These are phyloP conservation scores for Pseudotsuga menziesii DNA, from an alignment of 75 land plant genomes.

Conservation along the genomic window DNA sequence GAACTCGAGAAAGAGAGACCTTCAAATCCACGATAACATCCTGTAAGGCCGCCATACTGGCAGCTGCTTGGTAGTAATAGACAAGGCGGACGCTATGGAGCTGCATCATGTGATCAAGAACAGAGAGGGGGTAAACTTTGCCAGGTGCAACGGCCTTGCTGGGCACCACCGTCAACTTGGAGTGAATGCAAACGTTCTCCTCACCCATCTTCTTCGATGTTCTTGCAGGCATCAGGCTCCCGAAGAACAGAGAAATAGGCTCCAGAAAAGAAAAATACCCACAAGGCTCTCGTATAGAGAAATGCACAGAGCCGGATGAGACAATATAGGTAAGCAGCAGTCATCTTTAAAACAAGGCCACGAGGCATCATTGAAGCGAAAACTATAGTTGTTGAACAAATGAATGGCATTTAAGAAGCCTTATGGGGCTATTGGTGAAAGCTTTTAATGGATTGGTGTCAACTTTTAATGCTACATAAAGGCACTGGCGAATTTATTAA, in stretches of 20 bases:
- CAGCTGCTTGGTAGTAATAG: slow-evolving; percentile 30
- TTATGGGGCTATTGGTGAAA: no score
- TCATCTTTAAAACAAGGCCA: no score
- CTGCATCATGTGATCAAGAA: slow-evolving; percentile 50
- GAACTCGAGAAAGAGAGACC: slow-evolving; percentile 35
- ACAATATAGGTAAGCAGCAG: no score
- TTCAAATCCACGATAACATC: slow-evolving; percentile 16
- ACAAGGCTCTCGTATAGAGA: not conserved
- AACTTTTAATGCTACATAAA: no score
- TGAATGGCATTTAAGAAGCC: no score
- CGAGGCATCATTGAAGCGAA: no score
- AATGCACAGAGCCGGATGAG: no score
- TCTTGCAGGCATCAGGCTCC: no score
- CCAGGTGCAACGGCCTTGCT: slow-evolving; percentile 37
- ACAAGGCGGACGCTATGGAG: slow-evolving; percentile 34
- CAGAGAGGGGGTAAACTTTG: slow-evolving; percentile 29
- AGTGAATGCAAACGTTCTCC: slow-evolving; percentile 13
- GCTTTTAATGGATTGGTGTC: no score
- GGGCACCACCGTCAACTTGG: slow-evolving; percentile 49
- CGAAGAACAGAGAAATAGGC: no score
- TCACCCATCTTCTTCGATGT: not conserved
- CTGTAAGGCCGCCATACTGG: not conserved
- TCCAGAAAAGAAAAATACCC: not conserved
- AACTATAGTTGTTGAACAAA: no score
- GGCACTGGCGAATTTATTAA: no score